Evolutionary conservation across 2,329 filamentous ascomycete genomes (phyloP), one percentile per base, ranked within the genome.

Genomic region (Neurospora crassa): DNA sequence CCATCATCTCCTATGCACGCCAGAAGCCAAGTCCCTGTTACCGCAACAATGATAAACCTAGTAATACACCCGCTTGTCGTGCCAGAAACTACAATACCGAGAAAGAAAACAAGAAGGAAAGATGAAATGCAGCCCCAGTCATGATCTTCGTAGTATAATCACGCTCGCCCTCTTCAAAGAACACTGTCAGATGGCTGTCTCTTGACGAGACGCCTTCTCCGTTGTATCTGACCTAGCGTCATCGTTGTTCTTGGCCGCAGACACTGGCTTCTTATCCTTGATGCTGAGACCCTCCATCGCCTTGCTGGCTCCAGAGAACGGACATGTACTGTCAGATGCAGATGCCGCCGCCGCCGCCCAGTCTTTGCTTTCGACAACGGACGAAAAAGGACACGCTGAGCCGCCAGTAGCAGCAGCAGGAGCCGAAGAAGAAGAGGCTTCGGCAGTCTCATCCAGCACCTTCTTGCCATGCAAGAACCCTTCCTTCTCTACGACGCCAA

Each of bases 391-490:
- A 37, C 29, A 63, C 14, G 24, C 53, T 14, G 53, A 63, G 53
- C 53, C 16, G 29, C 53, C 53, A 63, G 18, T 63, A 37, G 53
- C 53, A 63, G 53, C 8, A 40, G 37, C 24, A 37, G 29, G 4
- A 6, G n/a, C 29, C 29, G 47, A 34, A 34, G 47, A 59, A 29
- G 24, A 34, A 59, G 47, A 34, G 18, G 24, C 53, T 18, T 63
- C 53, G 16, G 24, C 14, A 63, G 53, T 63, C 29, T 81, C 81
- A 3, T 79, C 80, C 14, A 89, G 77, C 10, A 92, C 81, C 77
- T 86, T 88, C 80, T 88, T 88, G 1, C 89, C 89, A 74, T 89
- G 85, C 24, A 91, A 76, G 76, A 87, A 91, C 0, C 90, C 90
- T 77, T 92, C 90, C 69, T 83, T 81, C 77, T 91, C 89, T 67